Base-by-base conservation (phyloP, 164 flowering plant genomes). In the Cinnamomum chago region DNA sequence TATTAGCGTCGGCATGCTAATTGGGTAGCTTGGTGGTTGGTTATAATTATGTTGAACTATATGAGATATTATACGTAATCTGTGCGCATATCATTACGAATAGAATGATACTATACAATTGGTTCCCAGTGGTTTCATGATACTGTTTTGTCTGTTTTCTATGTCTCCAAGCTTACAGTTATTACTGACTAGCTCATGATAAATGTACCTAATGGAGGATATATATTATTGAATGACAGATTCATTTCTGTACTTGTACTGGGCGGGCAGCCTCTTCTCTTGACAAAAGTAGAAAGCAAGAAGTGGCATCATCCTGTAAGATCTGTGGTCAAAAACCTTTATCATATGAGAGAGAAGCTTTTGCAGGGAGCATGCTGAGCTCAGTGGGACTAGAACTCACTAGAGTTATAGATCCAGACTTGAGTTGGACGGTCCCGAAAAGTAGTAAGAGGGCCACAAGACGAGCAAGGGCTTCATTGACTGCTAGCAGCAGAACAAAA, bases 361-460 rank as follows among this genome's bases (percentile, higher is more conserved):
- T 71, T 51, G 33, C 83, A 17, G 73, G 73, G 65, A 82, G 77
- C 78, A 82, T 84, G 86, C 78, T 79, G 77, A 76, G 84, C 79
- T 75, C 79, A 12, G 84, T 75, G 17, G 81, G 80, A 11, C 50
- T 78, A 68, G 83, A 82, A 50, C 78, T 81, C 72, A 65, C 76
- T 1, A 80, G 77, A 69, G 72, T 82, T 68, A 75, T 84, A 30
- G 76, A 76, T 65, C 74, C 82, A 70, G 81, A 80, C 67, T 75
- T 79, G 80, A 69, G 68, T 64, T 82, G 84, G 86, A 79, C 77
- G 1, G 79, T 77, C 73, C 76, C 82, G 0, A 84, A 82, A 75
- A 83, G 82, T 68, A 81, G 70, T 50, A 67, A 82, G 70, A 77
- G 79, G 28, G 71, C 79, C 6, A 55, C 82, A 15, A 82, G 85